Percentiles rank a stretch among this genome's conserved stretches.
phyloP scores from a whole-genome alignment of 2,329 filamentous ascomycete genomes.

The Sporothrix brunneoviolacea region DNA sequence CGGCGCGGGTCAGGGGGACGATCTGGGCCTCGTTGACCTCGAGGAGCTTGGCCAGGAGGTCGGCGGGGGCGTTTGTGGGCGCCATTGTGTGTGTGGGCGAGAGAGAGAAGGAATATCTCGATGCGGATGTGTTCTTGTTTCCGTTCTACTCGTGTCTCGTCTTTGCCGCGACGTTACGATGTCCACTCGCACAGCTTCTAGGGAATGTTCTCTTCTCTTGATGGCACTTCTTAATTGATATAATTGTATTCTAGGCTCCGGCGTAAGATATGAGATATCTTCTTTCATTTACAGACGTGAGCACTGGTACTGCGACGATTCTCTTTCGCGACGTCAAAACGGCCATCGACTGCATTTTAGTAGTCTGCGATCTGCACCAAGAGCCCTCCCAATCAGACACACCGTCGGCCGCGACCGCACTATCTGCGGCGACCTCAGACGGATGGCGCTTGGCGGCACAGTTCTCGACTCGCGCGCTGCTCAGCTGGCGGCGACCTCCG shows the following conservation, averaged over 20 bases:
- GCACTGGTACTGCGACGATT: too few species aligned
- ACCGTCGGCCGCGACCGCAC: conserved; percentile 3
- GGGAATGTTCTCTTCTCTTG: too few species aligned
- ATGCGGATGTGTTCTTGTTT: too few species aligned
- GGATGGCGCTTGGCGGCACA: too few species aligned
- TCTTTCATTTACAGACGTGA: background rate
- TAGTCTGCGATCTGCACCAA: background rate
- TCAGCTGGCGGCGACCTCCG: conserved; percentile 7
- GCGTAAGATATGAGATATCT: too few species aligned
- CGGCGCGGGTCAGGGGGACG: conserved; percentile 43
- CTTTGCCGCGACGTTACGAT: too few species aligned
- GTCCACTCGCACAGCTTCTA: too few species aligned
- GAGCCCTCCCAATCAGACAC: background rate
- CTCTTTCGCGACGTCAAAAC: background rate
- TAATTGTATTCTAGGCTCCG: too few species aligned
- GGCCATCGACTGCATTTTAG: background rate
- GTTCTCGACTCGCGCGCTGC: background rate
- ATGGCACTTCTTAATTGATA: too few species aligned
- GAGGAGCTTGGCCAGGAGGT: conserved; percentile 36
- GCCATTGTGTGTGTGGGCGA: background rate
- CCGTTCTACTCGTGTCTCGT: too few species aligned
- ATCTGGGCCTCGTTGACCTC: conserved; percentile 38
- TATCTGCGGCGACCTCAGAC: background rate
- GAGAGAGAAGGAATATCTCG: background rate
- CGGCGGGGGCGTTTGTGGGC: conserved; percentile 18